phyloP scores from a whole-genome alignment of 2,329 filamentous ascomycete genomes.

The Sporothrix luriei region DNA sequence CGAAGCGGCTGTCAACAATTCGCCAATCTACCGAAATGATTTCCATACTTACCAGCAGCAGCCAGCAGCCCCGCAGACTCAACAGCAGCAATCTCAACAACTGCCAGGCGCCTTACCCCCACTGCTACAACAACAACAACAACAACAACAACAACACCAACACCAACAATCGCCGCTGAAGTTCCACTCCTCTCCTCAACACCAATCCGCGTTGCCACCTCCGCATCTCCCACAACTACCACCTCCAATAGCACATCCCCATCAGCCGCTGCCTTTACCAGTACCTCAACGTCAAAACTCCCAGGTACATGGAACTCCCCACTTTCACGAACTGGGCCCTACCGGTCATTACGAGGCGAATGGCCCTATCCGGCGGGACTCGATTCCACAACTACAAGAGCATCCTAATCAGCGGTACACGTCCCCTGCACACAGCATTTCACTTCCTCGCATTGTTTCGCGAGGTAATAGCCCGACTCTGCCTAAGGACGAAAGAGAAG shows the following conservation, averaged over 20 bases:
- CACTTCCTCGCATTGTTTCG: slow-evolving; percentile 32
- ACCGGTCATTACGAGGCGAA: slow-evolving; percentile 27
- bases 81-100: slow-evolving; percentile 32
- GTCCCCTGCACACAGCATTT: not conserved
- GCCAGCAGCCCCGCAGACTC: not conserved
- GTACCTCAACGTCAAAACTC: slow-evolving; percentile 11
- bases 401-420: slow-evolving; percentile 23
- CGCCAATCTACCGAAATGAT: slow-evolving; percentile 15
- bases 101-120: slow-evolving; percentile 5
- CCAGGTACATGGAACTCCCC: slow-evolving; percentile 25
- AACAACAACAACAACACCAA: slow-evolving; percentile 24
- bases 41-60: slow-evolving; percentile 27
- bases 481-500: slow-evolving; percentile 57
- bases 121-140: slow-evolving; percentile 18
- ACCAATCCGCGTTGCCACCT: slow-evolving; percentile 28
- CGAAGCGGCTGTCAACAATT: slow-evolving; percentile 46
- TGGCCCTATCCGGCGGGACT: slow-evolving; percentile 23
- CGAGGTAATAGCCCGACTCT: slow-evolving; percentile 38
- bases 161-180: slow-evolving; percentile 21
- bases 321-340: slow-evolving; percentile 19
- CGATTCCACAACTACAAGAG: slow-evolving; percentile 30
- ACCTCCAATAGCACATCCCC: slow-evolving; percentile 30
- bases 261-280: slow-evolving; percentile 18
- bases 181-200: slow-evolving; percentile 20
- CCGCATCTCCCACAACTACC: slow-evolving; percentile 28